Evolutionary conservation across 2,329 filamentous ascomycete species (phyloP).

Genomic region (Ophiocordyceps camponoti-rufipedis): DNA sequence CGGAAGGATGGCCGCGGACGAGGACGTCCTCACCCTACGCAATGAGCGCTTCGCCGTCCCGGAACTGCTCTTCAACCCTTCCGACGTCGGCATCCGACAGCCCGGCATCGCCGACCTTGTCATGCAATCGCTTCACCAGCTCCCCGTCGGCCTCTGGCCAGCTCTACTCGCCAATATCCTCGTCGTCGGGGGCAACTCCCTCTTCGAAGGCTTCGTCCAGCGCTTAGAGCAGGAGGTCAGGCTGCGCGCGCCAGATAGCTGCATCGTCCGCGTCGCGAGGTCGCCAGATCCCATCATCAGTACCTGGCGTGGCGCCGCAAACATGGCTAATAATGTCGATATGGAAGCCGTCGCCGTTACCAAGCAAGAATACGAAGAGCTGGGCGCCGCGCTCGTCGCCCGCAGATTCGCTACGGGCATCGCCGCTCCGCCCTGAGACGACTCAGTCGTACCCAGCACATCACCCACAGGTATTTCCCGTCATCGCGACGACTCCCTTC

Average conservation of each 20-base stretch:
- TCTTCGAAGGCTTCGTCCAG: slow-evolving; percentile 65
- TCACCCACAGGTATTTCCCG: no score
- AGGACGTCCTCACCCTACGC: slow-evolving; percentile 71
- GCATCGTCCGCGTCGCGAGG: slow-evolving; percentile 53
- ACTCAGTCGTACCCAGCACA: no score
- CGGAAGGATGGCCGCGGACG: slow-evolving; percentile 25
- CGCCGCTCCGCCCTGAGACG: neutral
- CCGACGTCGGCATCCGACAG: slow-evolving; percentile 70
- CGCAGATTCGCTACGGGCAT: slow-evolving; percentile 40
- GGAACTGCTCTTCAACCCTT: slow-evolving; percentile 74
- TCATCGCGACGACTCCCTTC: no score
- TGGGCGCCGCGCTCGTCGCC: slow-evolving; percentile 57
- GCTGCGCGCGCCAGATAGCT: slow-evolving; percentile 55
- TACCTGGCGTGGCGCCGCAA: slow-evolving; percentile 73
- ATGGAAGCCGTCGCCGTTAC: slow-evolving; percentile 58
- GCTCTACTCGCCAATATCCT: slow-evolving; percentile 73
- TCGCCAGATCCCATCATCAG: slow-evolving; percentile 58
- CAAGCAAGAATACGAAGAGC: slow-evolving; percentile 76
- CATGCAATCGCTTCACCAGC: slow-evolving; percentile 52
- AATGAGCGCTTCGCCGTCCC: slow-evolving; percentile 88
- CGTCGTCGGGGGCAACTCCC: slow-evolving; percentile 71
- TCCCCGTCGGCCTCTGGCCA: slow-evolving; percentile 74
- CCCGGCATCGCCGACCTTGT: slow-evolving; percentile 71
- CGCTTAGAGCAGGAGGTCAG: slow-evolving; percentile 61
- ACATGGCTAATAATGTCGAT: slow-evolving; percentile 51